Percentiles rank a stretch among this genome's conserved stretches.
Conservation (phyloP, 306 rosid species). For the Gleditsia sinensis region DNA sequence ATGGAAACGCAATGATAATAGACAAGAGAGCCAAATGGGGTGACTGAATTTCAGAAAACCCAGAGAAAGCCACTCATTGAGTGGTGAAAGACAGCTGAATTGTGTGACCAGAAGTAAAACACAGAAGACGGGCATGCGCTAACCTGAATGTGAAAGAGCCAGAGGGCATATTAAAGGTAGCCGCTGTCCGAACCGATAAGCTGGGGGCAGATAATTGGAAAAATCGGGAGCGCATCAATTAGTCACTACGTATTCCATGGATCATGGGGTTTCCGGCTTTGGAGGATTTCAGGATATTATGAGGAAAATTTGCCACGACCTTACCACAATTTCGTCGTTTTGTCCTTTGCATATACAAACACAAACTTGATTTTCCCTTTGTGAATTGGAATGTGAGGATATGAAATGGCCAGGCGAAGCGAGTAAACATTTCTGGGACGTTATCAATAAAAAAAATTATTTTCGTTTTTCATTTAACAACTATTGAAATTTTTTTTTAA, state of each 20-base stretch:
- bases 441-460: no score
- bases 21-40: conserved; percentile 13
- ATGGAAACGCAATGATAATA: conserved; percentile 32
- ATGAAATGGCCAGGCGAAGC: not conserved
- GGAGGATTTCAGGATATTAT: not conserved
- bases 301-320: not conserved
- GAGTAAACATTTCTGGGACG: not conserved
- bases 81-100: conserved; percentile 9
- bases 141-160: conserved; percentile 33
- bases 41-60: conserved; percentile 22
- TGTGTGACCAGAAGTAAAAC: not conserved
- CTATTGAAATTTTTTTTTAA: no score
- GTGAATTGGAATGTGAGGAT: not conserved
- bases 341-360: not conserved
- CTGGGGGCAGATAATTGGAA: not conserved
- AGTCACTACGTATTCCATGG: not conserved
- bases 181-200: not conserved
- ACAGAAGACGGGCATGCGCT: not conserved
- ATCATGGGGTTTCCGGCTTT: not conserved
- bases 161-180: not conserved
- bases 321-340: not conserved
- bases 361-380: not conserved
- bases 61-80: not conserved
- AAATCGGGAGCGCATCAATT: not conserved
- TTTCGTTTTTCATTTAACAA: no score